Conservation (phyloP, 2,329 filamentous ascomycete species). For the Ophiostoma pallidulum region DNA sequence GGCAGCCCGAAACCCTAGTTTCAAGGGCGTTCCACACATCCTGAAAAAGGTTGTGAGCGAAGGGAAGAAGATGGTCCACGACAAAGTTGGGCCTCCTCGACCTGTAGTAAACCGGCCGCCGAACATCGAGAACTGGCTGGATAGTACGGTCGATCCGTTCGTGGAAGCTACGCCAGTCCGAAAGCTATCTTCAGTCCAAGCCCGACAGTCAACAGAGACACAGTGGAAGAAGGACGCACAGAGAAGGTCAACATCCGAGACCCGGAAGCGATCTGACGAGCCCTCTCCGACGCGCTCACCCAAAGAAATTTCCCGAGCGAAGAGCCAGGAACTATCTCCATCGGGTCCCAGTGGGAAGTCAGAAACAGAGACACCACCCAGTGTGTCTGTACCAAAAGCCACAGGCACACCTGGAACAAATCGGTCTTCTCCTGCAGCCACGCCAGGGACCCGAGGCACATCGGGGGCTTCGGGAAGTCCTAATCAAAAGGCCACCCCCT, state of each 20-base stretch:
- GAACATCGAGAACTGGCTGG: slow-evolving; percentile 58
- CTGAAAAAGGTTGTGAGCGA: slow-evolving; percentile 56
- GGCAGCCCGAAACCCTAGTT: slow-evolving; percentile 44
- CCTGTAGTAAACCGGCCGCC: slow-evolving; percentile 47
- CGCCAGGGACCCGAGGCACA: not conserved
- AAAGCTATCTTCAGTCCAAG: slow-evolving; percentile 19
- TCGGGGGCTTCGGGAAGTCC: slow-evolving; percentile 24
- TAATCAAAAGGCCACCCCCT: slow-evolving; percentile 15
- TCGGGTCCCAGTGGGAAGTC: not conserved
- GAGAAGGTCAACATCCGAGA: slow-evolving; percentile 7
- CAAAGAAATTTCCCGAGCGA: not conserved
- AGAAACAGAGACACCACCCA: slow-evolving; percentile 9
- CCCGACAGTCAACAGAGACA: slow-evolving; percentile 26
- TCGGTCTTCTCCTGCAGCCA: not conserved
- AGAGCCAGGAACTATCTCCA: slow-evolving; percentile 6
- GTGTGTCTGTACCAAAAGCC: not conserved
- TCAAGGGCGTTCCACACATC: slow-evolving; percentile 52
- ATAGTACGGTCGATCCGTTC: slow-evolving; percentile 53
- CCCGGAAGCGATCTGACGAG: slow-evolving; percentile 11
- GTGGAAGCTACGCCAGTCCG: slow-evolving; percentile 31
- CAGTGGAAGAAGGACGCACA: slow-evolving; percentile 23
- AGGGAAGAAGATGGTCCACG: slow-evolving; percentile 55
- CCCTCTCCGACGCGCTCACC: not conserved
- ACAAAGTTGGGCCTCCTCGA: slow-evolving; percentile 47
- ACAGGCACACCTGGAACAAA: not conserved